Evolutionary conservation across 495 filamentous ascomycete species (phyloP).

Genomic region (Amorphotheca resinae): DNA sequence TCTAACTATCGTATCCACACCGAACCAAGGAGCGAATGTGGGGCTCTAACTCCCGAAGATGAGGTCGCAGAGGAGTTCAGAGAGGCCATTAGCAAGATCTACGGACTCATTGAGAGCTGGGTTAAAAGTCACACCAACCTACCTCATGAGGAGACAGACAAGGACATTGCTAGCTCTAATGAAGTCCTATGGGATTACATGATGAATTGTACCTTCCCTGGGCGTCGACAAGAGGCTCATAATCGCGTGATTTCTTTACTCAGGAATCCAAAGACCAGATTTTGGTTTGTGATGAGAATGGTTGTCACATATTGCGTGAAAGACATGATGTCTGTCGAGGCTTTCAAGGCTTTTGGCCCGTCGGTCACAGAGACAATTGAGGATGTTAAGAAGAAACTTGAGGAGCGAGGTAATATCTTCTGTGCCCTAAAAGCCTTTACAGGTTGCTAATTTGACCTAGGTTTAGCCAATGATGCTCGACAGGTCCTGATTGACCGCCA

Average conservation of each 20-base stretch:
- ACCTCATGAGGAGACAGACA: constrained; percentile 9
- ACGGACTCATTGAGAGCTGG: constrained; percentile 18
- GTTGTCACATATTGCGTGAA: constrained; percentile 21
- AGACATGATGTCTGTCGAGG: constrained; percentile 17
- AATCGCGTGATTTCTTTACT: constrained; percentile 20
- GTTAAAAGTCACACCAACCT: constrained; percentile 12
- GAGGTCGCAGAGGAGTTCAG: no score
- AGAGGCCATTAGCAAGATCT: constrained; percentile 15
- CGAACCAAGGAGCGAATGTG: no score
- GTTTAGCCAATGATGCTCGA: constrained; percentile 17
- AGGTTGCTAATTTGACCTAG: constrained; percentile 8
- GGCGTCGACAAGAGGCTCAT: constrained; percentile 10
- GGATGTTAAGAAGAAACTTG: constrained; percentile 13
- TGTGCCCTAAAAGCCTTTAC: neutral
- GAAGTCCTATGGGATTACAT: constrained; percentile 21
- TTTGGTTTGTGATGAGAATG: constrained; percentile 23
- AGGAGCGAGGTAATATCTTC: constrained; percentile 8
- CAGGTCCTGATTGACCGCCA: constrained; percentile 20
- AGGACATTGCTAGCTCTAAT: constrained; percentile 10
- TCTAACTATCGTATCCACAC: no score
- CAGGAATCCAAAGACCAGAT: constrained; percentile 16
- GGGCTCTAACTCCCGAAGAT: no score
- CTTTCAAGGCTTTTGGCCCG: constrained; percentile 17
- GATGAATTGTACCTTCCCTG: constrained; percentile 15
- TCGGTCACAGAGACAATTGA: constrained; percentile 6